Conservation (phyloP, 305 asterid species). For the Rubia occidens region DNA sequence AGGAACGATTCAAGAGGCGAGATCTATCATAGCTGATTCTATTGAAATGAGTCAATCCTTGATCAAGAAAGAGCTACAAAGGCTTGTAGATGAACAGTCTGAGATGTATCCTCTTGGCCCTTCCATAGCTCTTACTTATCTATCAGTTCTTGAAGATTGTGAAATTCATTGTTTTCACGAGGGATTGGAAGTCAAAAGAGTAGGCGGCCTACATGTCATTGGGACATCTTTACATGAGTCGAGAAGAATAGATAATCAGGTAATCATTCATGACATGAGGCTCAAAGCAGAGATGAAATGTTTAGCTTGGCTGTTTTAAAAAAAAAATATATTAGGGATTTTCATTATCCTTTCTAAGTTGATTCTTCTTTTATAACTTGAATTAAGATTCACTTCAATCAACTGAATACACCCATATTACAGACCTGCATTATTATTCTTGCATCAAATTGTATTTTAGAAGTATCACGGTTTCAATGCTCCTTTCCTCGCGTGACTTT, state of each 20-base stretch:
- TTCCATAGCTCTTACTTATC: constrained; percentile 78
- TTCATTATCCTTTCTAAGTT: background rate
- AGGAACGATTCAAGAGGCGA: constrained; percentile 66
- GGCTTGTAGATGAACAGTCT: constrained; percentile 63
- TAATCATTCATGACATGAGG: constrained; percentile 17
- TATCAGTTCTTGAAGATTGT: constrained; percentile 77
- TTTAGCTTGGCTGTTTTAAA: background rate
- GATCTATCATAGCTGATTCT: constrained; percentile 63
- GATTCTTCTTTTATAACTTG: background rate
- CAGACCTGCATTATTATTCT: background rate
- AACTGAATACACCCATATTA: background rate
- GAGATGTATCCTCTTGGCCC: constrained; percentile 94
- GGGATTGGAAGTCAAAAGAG: constrained; percentile 86
- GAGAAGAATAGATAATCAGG: constrained; percentile 99
- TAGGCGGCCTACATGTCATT: constrained; percentile 96
- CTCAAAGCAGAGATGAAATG: background rate
- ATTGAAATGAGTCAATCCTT: constrained; percentile 74
- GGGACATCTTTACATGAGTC: constrained; percentile 99
- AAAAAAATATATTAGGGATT: background rate
- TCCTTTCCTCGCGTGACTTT: background rate
- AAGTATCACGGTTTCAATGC: background rate
- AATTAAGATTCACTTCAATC: background rate
- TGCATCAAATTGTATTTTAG: background rate
- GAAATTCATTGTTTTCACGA: constrained; percentile 76
- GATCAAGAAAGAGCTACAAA: constrained; percentile 57